Percentiles rank a stretch among this genome's conserved stretches.
These are phyloP conservation scores for Nemania serpens DNA, from an alignment of 2,329 filamentous ascomycete species.

Conservation along the genomic window DNA sequence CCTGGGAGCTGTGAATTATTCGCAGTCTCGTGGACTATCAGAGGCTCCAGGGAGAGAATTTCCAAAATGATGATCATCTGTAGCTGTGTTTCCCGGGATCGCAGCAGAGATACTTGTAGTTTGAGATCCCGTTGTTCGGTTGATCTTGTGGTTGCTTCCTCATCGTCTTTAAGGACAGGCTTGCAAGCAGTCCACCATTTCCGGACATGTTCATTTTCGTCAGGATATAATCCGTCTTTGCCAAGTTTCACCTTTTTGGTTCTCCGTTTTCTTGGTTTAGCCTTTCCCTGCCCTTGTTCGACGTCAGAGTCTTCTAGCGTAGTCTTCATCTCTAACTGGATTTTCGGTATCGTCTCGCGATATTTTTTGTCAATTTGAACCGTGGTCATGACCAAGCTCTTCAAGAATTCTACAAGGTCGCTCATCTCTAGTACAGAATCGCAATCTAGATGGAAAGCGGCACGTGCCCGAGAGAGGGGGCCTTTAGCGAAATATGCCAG, in stretches of 20 bases:
- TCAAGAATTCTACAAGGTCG: constrained; percentile 71
- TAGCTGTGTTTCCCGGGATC: constrained; percentile 77
- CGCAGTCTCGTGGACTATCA: constrained; percentile 47
- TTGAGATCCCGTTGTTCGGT: constrained; percentile 58
- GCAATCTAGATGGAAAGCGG: constrained; percentile 68
- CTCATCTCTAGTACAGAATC: constrained; percentile 64
- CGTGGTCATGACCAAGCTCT: constrained; percentile 68
- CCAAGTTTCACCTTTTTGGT: constrained; percentile 69
- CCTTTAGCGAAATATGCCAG: constrained; percentile 85
- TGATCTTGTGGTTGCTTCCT: constrained; percentile 45
- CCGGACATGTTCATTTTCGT: constrained; percentile 67
- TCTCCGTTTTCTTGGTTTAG: constrained; percentile 55
- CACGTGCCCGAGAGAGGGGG: constrained; percentile 74
- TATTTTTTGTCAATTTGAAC: constrained; percentile 79
- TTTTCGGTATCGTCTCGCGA: constrained; percentile 67
- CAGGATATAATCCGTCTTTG: constrained; percentile 70
- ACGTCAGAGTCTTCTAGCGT: constrained; percentile 61
- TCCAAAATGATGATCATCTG: constrained; percentile 82
- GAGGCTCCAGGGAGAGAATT: constrained; percentile 70
- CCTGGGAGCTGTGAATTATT: constrained; percentile 54
- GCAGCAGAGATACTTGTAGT: constrained; percentile 66
- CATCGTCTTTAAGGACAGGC: constrained; percentile 53
- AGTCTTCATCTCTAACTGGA: constrained; percentile 62
- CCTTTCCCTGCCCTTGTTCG: constrained; percentile 48
- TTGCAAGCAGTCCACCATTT: constrained; percentile 72